phyloP scores from a whole-genome alignment of 441 rosid species.

The Erysimum cheiri region DNA sequence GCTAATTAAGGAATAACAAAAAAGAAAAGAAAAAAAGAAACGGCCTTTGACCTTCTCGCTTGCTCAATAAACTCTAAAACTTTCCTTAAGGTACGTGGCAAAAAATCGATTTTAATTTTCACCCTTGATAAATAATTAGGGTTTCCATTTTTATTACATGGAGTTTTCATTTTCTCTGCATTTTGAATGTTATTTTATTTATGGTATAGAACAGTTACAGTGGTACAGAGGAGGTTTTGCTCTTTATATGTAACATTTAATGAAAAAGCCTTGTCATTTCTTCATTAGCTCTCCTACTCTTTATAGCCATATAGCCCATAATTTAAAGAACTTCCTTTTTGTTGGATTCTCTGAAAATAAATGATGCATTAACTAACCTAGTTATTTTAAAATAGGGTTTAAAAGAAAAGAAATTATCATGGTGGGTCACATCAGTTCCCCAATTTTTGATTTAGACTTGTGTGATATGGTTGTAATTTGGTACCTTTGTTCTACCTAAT shows the following conservation, averaged over 20 bases:
- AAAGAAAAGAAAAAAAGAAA: neutral
- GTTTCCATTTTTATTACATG: neutral
- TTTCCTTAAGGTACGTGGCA: slow-evolving; percentile 25
- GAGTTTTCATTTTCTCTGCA: slow-evolving; percentile 17
- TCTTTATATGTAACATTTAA: slow-evolving; percentile 32
- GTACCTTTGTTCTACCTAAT: slow-evolving; percentile 33
- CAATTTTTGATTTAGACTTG: slow-evolving; percentile 23
- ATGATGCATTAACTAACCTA: slow-evolving; percentile 39
- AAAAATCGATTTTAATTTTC: neutral
- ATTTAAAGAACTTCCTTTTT: slow-evolving; percentile 22
- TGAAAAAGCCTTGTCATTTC: slow-evolving; percentile 45
- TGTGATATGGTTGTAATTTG: slow-evolving; percentile 31
- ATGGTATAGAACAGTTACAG: slow-evolving; percentile 30
- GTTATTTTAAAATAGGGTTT: slow-evolving; percentile 1
- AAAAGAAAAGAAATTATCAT: neutral
- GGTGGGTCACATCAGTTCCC: slow-evolving; percentile 40
- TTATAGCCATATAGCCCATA: slow-evolving; percentile 15
- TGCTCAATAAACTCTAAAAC: slow-evolving; percentile 21
- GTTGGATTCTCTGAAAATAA: slow-evolving; percentile 35
- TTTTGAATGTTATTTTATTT: slow-evolving; percentile 34
- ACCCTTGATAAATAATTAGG: slow-evolving; percentile 1
- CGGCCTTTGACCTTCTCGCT: slow-evolving; percentile 36
- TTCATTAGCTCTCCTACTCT: slow-evolving; percentile 30
- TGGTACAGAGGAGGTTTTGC: slow-evolving; percentile 31
- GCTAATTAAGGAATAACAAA: slow-evolving; percentile 29